These are phyloP conservation scores for Boletus subparvulus DNA, from an alignment of 768 basidiomycete genomes.

Conservation along the genomic window DNA sequence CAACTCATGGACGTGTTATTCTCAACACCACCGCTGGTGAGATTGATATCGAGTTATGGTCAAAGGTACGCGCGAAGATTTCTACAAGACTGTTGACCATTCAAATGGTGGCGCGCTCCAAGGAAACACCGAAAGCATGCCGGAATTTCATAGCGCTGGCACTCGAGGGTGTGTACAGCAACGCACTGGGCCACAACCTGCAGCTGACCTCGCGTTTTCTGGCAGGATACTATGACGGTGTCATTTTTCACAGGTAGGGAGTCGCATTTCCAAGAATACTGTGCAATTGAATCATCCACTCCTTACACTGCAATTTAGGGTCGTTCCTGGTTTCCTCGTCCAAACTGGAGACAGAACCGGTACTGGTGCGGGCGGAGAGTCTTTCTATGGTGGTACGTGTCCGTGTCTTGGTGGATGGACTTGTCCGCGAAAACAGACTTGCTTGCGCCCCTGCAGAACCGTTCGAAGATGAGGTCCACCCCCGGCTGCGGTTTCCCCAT, in stretches of 20 bases:
- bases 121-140: slow-evolving; percentile 95
- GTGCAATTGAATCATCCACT: neutral
- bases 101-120: neutral
- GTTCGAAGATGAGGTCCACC: slow-evolving; percentile 93
- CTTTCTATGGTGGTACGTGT: slow-evolving; percentile 81
- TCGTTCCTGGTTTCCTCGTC: slow-evolving; percentile 89
- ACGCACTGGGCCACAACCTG: neutral
- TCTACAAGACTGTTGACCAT: neutral
- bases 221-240: slow-evolving; percentile 92
- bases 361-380: slow-evolving; percentile 90
- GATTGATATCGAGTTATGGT: slow-evolving; percentile 89
- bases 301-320: slow-evolving; percentile 35
- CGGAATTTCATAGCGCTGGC: slow-evolving; percentile 86
- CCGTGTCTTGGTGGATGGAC: neutral
- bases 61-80: slow-evolving; percentile 58
- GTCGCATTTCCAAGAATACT: neutral
- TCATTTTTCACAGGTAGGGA: slow-evolving; percentile 87
- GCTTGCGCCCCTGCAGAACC: slow-evolving; percentile 53
- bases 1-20: slow-evolving; percentile 83
- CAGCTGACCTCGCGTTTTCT: slow-evolving; percentile 5
- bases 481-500: slow-evolving; percentile 83
- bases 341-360: slow-evolving; percentile 95
- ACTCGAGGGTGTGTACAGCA: slow-evolving; percentile 72
- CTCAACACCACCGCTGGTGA: slow-evolving; percentile 88
- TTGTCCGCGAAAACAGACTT: neutral